A percentile compares a stretch with the other conserved stretches of the same genome.
phyloP scores from a whole-genome alignment of 1,284 basidiomycete species.

The Gymnopus androsaceus region DNA sequence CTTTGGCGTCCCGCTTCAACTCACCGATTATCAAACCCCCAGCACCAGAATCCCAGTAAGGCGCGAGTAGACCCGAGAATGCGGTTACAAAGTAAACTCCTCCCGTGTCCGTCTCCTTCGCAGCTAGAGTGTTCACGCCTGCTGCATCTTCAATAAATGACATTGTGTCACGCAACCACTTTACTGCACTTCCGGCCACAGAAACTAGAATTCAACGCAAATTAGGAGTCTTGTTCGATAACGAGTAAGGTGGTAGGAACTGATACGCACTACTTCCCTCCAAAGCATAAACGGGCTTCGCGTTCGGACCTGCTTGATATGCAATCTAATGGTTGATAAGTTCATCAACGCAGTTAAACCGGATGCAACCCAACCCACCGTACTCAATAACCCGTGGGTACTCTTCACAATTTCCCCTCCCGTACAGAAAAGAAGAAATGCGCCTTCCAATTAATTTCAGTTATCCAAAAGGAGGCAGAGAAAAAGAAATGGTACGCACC shows the following conservation, averaged over 20 bases:
- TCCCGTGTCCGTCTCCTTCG: conserved; percentile 77
- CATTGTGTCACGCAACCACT: conserved; percentile 95
- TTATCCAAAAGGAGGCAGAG: too few species aligned
- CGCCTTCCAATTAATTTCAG: too few species aligned
- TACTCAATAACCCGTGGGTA: conserved; percentile 85
- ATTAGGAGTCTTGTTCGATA: neutral
- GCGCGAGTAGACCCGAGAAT: conserved; percentile 89
- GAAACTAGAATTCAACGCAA: conserved; percentile 56
- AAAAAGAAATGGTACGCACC: conserved; percentile 93
- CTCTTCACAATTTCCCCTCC: conserved; percentile 87
- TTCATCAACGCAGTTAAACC: neutral
- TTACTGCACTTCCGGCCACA: conserved; percentile 93
- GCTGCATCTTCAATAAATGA: conserved; percentile 77
- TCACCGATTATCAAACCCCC: conserved; percentile 81
- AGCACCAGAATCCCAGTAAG: conserved; percentile 90
- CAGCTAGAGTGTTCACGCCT: conserved; percentile 88
- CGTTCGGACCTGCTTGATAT: conserved; percentile 84
- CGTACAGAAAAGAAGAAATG: conserved; percentile 94
- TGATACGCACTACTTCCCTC: conserved; percentile 85
- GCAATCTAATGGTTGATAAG: conserved; percentile 60
- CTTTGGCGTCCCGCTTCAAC: conserved; percentile 12
- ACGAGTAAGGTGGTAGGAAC: neutral
- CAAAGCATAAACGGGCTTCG: conserved; percentile 87
- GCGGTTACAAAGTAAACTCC: conserved; percentile 99
- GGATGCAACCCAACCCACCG: conserved; percentile 50